Evolutionary conservation across 1,284 basidiomycete species (phyloP).

Genomic region (Melanopsichium pennsylvanicum): DNA sequence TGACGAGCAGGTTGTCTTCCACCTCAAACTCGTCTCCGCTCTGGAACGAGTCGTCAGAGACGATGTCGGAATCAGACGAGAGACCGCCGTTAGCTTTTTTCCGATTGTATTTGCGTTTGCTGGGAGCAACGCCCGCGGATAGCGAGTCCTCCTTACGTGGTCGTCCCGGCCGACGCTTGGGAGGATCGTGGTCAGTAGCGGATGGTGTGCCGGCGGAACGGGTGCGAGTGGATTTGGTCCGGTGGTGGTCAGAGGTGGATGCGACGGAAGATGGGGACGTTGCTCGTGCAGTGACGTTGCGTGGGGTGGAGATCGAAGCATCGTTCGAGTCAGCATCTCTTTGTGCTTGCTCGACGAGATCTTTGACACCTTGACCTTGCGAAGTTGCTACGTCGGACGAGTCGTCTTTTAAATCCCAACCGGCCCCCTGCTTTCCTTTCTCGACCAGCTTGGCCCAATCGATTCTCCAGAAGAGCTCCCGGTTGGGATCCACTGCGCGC

Average conservation of each 20-base stretch:
- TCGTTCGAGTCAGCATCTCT: constrained; percentile 1
- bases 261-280: constrained; percentile 17
- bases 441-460: constrained; percentile 40
- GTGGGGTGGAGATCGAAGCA: neutral
- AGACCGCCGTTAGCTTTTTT: constrained; percentile 26
- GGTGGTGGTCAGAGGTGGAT: constrained; percentile 6
- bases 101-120: constrained; percentile 21
- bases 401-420: constrained; percentile 48
- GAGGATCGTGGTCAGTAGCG: constrained; percentile 14
- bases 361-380: constrained; percentile 44
- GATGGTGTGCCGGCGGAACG: constrained; percentile 18
- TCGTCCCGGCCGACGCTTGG: constrained; percentile 32
- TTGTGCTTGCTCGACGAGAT: constrained; percentile 39
- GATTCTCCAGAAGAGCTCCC: constrained; percentile 50
- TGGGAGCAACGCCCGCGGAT: constrained; percentile 27
- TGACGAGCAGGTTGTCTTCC: constrained; percentile 42
- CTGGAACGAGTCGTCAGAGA: constrained; percentile 44
- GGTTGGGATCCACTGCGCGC: constrained; percentile 44
- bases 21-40: constrained; percentile 42
- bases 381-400: constrained; percentile 32
- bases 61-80: constrained; percentile 34
- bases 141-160: constrained; percentile 38
- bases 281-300: constrained; percentile 6
- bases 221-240: constrained; percentile 6
- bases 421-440: constrained; percentile 32